Conservation (phyloP, 2,329 filamentous ascomycete genomes). For the Akanthomyces dipterigenus region DNA sequence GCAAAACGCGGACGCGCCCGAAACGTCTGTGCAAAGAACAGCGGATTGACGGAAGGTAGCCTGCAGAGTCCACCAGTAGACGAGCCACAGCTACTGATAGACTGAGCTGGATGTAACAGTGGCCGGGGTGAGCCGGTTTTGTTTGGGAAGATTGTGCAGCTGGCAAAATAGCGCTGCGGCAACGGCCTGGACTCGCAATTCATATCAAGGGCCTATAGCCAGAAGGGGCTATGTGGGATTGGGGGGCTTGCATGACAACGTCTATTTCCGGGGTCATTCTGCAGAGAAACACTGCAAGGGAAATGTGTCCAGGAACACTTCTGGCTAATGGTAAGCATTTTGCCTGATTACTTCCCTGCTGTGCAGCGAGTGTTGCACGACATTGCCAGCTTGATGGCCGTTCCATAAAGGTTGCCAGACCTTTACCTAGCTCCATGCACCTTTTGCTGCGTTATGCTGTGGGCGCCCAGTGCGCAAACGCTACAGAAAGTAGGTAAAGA, state of each 20-base stretch:
- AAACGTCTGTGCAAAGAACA: neutral
- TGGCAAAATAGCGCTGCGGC: slow-evolving; percentile 14
- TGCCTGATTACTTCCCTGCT: neutral
- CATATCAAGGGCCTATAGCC: slow-evolving; percentile 3
- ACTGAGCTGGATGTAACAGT: neutral
- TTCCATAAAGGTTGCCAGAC: neutral
- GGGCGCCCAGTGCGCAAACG: neutral
- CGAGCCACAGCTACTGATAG: too few species aligned
- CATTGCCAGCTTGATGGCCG: neutral
- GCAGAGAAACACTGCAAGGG: neutral
- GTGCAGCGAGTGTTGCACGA: neutral
- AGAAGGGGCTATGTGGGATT: neutral
- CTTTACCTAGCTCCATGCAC: neutral
- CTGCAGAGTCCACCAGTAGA: neutral
- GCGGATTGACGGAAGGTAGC: neutral
- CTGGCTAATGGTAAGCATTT: neutral
- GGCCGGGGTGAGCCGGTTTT: neutral
- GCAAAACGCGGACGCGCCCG: neutral
- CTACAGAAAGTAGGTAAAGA: neutral
- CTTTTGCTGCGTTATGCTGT: neutral
- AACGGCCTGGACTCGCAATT: slow-evolving; percentile 15
- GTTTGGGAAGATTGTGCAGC: neutral
- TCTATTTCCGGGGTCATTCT: neutral
- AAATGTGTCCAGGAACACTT: too few species aligned
- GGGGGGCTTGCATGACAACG: neutral